Percentiles rank a stretch among this genome's conserved stretches.
Evolutionary conservation across 495 filamentous ascomycete genomes (phyloP).

Genomic region (Articulospora tetracladia): DNA sequence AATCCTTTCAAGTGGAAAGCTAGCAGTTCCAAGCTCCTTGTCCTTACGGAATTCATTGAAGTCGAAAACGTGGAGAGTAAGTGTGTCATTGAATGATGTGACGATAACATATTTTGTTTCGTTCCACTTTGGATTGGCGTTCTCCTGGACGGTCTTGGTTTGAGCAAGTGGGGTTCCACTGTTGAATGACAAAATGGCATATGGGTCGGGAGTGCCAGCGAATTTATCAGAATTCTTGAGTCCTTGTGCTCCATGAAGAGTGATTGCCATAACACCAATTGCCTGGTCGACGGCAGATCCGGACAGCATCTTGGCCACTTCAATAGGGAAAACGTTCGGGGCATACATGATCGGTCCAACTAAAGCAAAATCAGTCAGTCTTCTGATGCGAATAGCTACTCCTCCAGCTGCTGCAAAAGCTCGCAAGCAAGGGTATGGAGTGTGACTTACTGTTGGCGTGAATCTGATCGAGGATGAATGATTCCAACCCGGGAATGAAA

Average conservation of each 20-base stretch:
- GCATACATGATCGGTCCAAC: slow-evolving; percentile 89
- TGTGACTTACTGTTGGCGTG: slow-evolving; percentile 65
- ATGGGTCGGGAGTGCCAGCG: slow-evolving; percentile 89
- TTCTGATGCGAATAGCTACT: not conserved
- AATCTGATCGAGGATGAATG: slow-evolving; percentile 93
- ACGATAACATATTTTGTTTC: slow-evolving; percentile 95
- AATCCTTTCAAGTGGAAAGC: slow-evolving; percentile 78
- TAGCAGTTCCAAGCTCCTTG: slow-evolving; percentile 85
- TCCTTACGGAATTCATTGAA: slow-evolving; percentile 96
- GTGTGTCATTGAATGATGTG: slow-evolving; percentile 78
- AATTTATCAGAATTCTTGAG: slow-evolving; percentile 96
- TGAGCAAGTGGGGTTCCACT: slow-evolving; percentile 71
- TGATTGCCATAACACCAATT: slow-evolving; percentile 89
- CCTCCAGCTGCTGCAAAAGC: too few relatives aligned
- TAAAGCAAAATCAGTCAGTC: not conserved
- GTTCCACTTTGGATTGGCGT: slow-evolving; percentile 85
- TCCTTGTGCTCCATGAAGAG: slow-evolving; percentile 83
- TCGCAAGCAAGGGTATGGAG: too few relatives aligned
- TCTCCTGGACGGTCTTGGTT: slow-evolving; percentile 85
- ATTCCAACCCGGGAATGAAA: slow-evolving; percentile 91
- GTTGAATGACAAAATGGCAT: slow-evolving; percentile 83
- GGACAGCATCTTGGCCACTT: slow-evolving; percentile 98
- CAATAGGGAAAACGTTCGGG: slow-evolving; percentile 96
- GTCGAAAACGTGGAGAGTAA: slow-evolving; percentile 82
- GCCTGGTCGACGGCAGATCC: slow-evolving; percentile 92